phyloP scores from a whole-genome alignment of 129 eudicot genomes.

The Apium graveolens region DNA sequence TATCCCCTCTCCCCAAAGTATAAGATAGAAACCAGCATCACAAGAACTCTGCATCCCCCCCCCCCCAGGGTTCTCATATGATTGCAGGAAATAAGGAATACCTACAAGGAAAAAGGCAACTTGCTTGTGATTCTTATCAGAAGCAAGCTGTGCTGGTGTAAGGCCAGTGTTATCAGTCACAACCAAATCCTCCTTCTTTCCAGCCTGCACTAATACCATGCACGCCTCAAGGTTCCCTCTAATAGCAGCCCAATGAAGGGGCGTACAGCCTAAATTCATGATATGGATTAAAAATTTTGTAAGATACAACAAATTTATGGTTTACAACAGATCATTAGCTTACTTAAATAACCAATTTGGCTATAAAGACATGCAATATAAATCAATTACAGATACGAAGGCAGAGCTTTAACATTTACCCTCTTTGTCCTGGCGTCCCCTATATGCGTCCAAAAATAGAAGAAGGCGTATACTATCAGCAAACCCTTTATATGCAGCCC shows the following conservation, averaged over 20 bases:
- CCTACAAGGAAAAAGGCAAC: constrained; percentile 99
- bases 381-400: background rate
- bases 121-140: constrained; percentile 96
- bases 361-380: background rate
- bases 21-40: background rate
- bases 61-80: background rate
- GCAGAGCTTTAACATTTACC: constrained; percentile 39
- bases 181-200: constrained; percentile 84
- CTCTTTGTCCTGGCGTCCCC: constrained; percentile 96
- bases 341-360: background rate
- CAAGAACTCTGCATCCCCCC: background rate
- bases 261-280: constrained; percentile 69
- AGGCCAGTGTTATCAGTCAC: constrained; percentile 90
- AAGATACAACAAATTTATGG: background rate
- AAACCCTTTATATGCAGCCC: constrained; percentile 99
- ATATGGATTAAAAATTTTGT: background rate
- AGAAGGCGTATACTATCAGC: constrained; percentile 96
- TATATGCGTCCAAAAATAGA: constrained; percentile 80
- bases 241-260: constrained; percentile 99
- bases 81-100: constrained; percentile 31
- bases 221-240: constrained; percentile 96
- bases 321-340: background rate
- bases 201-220: constrained; percentile 93
- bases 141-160: constrained; percentile 95
- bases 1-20: background rate